These are phyloP conservation scores for Basidiobolus meristosporus DNA, from an alignment of 371 early-diverging fungal species.

Conservation along the genomic window DNA sequence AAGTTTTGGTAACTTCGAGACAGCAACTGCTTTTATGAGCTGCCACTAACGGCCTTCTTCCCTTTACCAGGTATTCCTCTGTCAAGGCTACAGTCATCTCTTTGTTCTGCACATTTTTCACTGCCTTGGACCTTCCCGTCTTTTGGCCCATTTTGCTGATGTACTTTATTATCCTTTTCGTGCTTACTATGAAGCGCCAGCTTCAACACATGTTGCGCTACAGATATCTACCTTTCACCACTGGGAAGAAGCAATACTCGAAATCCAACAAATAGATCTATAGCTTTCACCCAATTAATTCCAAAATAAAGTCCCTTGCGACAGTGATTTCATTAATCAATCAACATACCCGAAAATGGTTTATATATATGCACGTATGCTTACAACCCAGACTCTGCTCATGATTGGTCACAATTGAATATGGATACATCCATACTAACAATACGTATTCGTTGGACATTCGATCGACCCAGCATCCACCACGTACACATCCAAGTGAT, in stretches of 20 bases:
- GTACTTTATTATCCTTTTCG: constrained; percentile 90
- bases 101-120: constrained; percentile 66
- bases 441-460: too few species aligned
- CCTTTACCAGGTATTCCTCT: constrained; percentile 39
- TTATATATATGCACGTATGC: too few species aligned
- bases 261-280: too few species aligned
- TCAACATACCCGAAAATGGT: too few species aligned
- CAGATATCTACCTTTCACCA: constrained; percentile 93
- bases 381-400: too few species aligned
- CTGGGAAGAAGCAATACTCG: constrained; percentile 85
- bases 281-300: too few species aligned
- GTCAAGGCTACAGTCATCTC: constrained; percentile 65
- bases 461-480: too few species aligned
- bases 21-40: neutral
- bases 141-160: constrained; percentile 85
- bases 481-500: too few species aligned
- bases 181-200: constrained; percentile 89
- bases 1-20: constrained; percentile 93
- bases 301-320: too few species aligned
- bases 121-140: constrained; percentile 91
- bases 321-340: too few species aligned
- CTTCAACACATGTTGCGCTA: constrained; percentile 97
- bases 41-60: neutral
- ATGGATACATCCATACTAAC: too few species aligned
- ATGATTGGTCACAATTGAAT: too few species aligned